Base-by-base conservation (phyloP, 2,329 filamentous ascomycete species). In the Neofusicoccum sp. region DNA sequence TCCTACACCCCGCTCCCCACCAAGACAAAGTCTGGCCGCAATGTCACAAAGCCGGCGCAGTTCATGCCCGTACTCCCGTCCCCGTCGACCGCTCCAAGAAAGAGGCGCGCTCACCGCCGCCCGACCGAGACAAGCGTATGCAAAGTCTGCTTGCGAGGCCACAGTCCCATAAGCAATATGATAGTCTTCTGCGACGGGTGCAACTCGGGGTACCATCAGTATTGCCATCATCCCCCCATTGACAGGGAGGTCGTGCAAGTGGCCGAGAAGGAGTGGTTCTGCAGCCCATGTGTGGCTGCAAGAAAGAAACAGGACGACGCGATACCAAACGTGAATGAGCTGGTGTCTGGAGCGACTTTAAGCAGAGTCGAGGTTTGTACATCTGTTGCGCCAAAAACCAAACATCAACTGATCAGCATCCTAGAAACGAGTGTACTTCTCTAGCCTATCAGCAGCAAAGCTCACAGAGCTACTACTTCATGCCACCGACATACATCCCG, bases 181-280 rank as follows among this genome's bases (percentile, higher is more conserved):
- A 93, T 96, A 70, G 90, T 95, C 2, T 91, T 93, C 73, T 96
- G 91, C 76, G 89, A 93, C 74, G 86, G 86, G 14, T 96, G 91
- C 77, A 90, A 91, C 71, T 80, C 82, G 31, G 85, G 87, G 43
- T 96, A 91, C 84, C 91, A 96, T 73, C 89, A 92, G 71, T 85
- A 86, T 68, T 96, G 91, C 69, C 90, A 96, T 72, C 83, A 89
- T 62, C 90, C 90, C 1, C 82, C 83, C 7, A 90, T 96, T 63
- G 81, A 83, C n/a, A 84, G 88, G 63, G 84, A 87, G 16, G 84
- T 89, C 20, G 83, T 93, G 48, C 81, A 81, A 36, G 83, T 90
- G 63, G 79, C 86, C 64, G 84, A 85, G 63, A 84, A 84, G 62
- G 84, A 87, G 65, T 95, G 90, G 90, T 84, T 86, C 69, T 95